phyloP scores from a whole-genome alignment of 192 early-diverging fungal species.

The Paraglomus brasilianum region DNA sequence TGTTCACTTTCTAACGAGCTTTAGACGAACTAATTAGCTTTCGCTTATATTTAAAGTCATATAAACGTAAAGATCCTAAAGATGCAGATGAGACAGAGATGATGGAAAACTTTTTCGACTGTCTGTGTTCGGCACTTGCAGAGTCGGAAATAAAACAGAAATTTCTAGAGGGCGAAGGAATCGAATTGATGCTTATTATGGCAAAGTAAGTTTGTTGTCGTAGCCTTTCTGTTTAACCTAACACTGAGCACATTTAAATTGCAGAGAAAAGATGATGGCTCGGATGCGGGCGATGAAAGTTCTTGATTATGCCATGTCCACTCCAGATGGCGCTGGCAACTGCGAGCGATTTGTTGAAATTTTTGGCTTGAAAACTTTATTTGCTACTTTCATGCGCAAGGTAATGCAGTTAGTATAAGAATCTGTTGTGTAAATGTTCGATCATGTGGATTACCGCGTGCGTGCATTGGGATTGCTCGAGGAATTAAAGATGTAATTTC shows the following conservation, averaged over 20 bases:
- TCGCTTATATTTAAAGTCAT: conserved; percentile 30
- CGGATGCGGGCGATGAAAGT: conserved; percentile 86
- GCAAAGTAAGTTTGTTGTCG: conserved; percentile 57
- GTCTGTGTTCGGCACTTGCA: conserved; percentile 68
- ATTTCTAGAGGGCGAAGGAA: conserved; percentile 84
- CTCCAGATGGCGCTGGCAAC: conserved; percentile 45
- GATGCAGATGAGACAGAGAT: conserved; percentile 87
- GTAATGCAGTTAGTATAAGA: conserved; percentile 26
- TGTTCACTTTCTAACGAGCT: neutral
- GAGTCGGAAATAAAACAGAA: conserved; percentile 66
- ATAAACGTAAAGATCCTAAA: conserved; percentile 71
- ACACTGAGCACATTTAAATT: neutral
- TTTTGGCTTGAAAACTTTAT: conserved; percentile 80
- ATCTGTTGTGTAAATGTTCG: neutral
- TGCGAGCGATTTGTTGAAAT: conserved; percentile 80
- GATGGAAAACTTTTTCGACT: conserved; percentile 90
- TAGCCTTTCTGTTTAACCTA: neutral
- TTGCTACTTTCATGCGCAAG: conserved; percentile 82
- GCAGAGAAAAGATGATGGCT: conserved; percentile 73
- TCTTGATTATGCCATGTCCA: conserved; percentile 73
- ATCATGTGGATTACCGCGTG: neutral
- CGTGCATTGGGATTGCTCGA: neutral
- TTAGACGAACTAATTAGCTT: neutral
- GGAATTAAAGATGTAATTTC: neutral
- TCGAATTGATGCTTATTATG: conserved; percentile 89